phyloP scores from a whole-genome alignment of 2,329 filamentous ascomycete species.

The Pseudogymnoascus sp. region DNA sequence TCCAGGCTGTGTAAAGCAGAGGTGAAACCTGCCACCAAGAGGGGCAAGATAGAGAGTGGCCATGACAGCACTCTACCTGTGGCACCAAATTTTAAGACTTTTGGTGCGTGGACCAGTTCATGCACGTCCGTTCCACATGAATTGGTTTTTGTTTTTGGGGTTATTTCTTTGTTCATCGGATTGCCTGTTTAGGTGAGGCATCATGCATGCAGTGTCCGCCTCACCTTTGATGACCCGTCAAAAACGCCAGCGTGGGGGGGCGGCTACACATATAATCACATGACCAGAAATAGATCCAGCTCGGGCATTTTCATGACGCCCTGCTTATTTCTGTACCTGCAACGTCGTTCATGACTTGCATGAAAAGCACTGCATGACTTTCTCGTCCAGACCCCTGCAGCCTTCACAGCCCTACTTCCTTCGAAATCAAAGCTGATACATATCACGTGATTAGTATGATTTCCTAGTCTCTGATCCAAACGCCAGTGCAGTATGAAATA shows the following conservation, averaged over 20 bases:
- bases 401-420: background rate
- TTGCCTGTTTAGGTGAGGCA: slow-evolving; percentile 1
- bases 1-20: background rate
- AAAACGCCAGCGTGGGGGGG: background rate
- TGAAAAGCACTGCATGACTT: slow-evolving; percentile 1
- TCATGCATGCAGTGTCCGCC: background rate
- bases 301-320: background rate
- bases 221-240: background rate
- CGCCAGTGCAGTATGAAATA: too few species aligned
- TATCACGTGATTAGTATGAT: background rate
- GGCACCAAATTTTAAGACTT: background rate
- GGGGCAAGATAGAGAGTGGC: background rate
- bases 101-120: background rate
- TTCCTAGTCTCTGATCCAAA: background rate
- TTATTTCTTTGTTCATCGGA: background rate
- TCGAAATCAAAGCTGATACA: too few species aligned
- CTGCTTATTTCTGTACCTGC: slow-evolving; percentile 8
- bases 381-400: background rate
- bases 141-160: slow-evolving; percentile 5
- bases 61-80: background rate
- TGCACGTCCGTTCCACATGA: background rate
- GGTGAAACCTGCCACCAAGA: background rate
- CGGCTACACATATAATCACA: background rate
- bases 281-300: background rate
- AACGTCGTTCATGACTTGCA: slow-evolving; percentile 7